Evolutionary conservation across 2,329 filamentous ascomycete genomes (phyloP), one percentile per base, ranked within the genome.

Genomic region (Phialophora chinensis): DNA sequence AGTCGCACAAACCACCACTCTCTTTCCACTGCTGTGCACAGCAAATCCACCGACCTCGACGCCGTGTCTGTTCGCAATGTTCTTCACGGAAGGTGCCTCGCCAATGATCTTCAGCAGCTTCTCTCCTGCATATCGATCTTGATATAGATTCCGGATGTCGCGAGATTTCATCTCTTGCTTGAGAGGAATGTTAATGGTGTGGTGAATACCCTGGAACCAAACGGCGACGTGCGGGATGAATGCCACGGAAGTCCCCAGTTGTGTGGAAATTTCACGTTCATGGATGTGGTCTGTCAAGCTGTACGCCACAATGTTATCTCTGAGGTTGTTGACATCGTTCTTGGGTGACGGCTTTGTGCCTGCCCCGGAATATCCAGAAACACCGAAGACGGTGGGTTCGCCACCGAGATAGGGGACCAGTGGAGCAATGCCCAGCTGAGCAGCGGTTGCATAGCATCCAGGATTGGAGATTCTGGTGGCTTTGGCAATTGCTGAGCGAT

Each of bases 121-220:
- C 85, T 98, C 95, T 59, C 93, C 93, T 5, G 94, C 94, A 75
- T 97, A 99, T 27, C 94, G 88, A 74, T 98, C 94, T 80, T 98
- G 94, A 84, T 96, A 99, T 66, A 98, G 83, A 75, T 97, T 92
- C 69, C 95, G 88, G 73, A 99, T 92, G 77, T 98, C 93, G 60
- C 95, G 90, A 50, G 91, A 93, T 2, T 88, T 91, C 91, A 98
- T 96, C 68, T 87, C 86, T 79, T 94, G 86, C 75, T 90, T 90
- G 8, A 99, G 84, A 12, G 94, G 94, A 58, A 98, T 91, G 75
- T 88, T 93, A 79, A 98, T 93, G 47, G 93, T 94, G 79, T 93
- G 91, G 82, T 92, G 89, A 73, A 98, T 98, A 70, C 94, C 94
- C 76, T 96, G 90, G 86, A 98, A 98, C 94, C 93, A 98, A 14